Evolutionary conservation across 345 rosid species (phyloP).

Genomic region (Raphanus sativus): DNA sequence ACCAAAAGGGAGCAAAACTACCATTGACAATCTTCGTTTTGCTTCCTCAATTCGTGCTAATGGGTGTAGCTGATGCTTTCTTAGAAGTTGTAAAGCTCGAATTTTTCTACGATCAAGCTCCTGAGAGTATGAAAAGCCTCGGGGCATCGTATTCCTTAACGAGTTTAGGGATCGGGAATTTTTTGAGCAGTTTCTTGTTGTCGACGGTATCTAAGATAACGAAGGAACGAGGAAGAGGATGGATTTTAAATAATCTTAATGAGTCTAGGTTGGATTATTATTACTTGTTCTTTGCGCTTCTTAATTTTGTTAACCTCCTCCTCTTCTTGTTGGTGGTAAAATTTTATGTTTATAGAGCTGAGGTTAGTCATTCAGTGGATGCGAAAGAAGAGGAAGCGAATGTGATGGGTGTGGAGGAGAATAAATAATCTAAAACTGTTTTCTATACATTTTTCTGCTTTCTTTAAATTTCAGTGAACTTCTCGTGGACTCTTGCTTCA

Average conservation of each 20-base stretch:
- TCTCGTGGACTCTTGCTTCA: neutral
- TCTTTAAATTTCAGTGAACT: neutral
- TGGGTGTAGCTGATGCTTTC: constrained; percentile 72
- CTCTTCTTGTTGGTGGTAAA: constrained; percentile 53
- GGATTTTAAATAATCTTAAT: constrained; percentile 76
- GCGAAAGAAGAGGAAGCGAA: constrained; percentile 59
- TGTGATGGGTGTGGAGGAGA: constrained; percentile 17
- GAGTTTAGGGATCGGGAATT: constrained; percentile 62
- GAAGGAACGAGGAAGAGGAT: constrained; percentile 46
- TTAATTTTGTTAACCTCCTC: constrained; percentile 56
- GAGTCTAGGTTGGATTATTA: constrained; percentile 66
- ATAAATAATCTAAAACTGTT: neutral
- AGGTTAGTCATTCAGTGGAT: constrained; percentile 52
- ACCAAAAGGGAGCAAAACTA: constrained; percentile 32
- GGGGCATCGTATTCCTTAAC: constrained; percentile 66
- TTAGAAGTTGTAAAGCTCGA: constrained; percentile 76
- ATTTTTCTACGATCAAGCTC: constrained; percentile 88
- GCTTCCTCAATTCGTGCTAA: constrained; percentile 72
- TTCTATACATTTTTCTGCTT: neutral
- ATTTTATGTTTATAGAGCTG: constrained; percentile 55
- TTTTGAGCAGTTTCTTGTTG: constrained; percentile 64
- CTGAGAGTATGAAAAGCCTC: constrained; percentile 74
- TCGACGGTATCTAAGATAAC: constrained; percentile 51
- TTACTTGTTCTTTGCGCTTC: constrained; percentile 54
- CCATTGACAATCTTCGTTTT: constrained; percentile 65